A percentile compares a stretch with the other conserved stretches of the same genome.
Evolutionary conservation across 192 early-diverging fungal genomes (phyloP).

Genomic region (Pecoramyces ruminantium): DNA sequence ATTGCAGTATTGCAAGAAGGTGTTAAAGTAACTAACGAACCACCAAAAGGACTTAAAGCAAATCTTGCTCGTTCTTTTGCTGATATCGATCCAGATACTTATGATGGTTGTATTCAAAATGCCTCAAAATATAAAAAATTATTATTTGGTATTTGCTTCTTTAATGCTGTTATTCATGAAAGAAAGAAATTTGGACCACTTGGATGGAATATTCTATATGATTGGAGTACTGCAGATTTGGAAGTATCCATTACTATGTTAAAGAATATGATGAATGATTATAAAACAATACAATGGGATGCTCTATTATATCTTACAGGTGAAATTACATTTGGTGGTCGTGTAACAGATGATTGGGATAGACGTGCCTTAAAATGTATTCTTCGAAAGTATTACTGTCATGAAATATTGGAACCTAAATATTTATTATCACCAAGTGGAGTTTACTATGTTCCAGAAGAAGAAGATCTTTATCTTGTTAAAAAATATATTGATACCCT

Average conservation of each 20-base stretch:
- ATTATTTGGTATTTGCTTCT: slow-evolving; percentile 44
- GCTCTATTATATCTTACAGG: slow-evolving; percentile 24
- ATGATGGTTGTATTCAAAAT: not conserved
- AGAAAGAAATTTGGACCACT: slow-evolving; percentile 39
- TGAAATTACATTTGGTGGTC: slow-evolving; percentile 45
- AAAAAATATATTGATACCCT: slow-evolving; percentile 30
- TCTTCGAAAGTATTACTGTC: slow-evolving; percentile 27
- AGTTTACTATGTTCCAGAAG: slow-evolving; percentile 32
- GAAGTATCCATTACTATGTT: slow-evolving; percentile 1
- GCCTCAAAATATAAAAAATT: slow-evolving; percentile 28
- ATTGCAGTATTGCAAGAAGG: slow-evolving; percentile 37
- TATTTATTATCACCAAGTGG: slow-evolving; percentile 32
- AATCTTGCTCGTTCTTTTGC: slow-evolving; percentile 40
- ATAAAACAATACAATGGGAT: slow-evolving; percentile 32
- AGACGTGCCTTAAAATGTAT: slow-evolving; percentile 29
- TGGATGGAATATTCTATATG: slow-evolving; percentile 40
- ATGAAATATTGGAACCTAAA: slow-evolving; percentile 21
- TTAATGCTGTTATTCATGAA: slow-evolving; percentile 46
- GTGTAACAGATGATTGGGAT: slow-evolving; percentile 49
- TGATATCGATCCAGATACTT: slow-evolving; percentile 11
- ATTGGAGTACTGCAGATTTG: slow-evolving; percentile 37
- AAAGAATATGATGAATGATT: slow-evolving; percentile 19
- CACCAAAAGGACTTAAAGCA: slow-evolving; percentile 38
- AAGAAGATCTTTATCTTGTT: slow-evolving; percentile 24
- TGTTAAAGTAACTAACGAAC: slow-evolving; percentile 46